These are phyloP conservation scores for Lipomyces mesembrius DNA, from an alignment of 805 yeast species.

Conservation along the genomic window DNA sequence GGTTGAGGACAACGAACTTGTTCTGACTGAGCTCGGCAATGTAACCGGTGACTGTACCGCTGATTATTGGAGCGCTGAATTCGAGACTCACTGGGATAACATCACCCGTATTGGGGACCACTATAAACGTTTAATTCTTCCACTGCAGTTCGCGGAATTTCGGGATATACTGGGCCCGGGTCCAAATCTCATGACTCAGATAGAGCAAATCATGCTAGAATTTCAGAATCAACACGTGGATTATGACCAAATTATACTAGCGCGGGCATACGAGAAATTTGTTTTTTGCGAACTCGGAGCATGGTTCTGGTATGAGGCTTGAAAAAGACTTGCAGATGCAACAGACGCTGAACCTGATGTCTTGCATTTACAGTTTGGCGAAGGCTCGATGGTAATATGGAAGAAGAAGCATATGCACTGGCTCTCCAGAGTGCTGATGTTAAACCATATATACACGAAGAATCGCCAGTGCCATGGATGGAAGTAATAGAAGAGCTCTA, in stretches of 20 bases:
- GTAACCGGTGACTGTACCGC: too few species aligned
- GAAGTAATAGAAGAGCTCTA: neutral
- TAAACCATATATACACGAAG: too few species aligned
- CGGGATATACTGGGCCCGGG: neutral
- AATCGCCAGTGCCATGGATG: neutral
- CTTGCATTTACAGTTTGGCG: neutral
- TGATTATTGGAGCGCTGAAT: too few species aligned
- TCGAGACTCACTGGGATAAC: too few species aligned
- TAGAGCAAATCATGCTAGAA: neutral
- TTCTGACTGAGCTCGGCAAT: too few species aligned
- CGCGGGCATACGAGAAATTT: too few species aligned
- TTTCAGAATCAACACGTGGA: too few species aligned
- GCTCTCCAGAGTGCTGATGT: neutral
- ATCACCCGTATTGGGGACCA: too few species aligned
- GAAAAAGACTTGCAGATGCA: neutral
- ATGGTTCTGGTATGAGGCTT: neutral
- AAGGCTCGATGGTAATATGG: neutral
- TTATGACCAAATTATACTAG: too few species aligned
- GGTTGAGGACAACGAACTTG: too few species aligned
- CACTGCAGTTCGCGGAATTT: neutral
- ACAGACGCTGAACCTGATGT: neutral
- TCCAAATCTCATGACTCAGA: neutral
- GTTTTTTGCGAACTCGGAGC: neutral
- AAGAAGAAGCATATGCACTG: neutral
- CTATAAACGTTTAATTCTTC: neutral